Conservation (phyloP, 352 stramenopile genomes). For the Phytopythium ostracodes region DNA sequence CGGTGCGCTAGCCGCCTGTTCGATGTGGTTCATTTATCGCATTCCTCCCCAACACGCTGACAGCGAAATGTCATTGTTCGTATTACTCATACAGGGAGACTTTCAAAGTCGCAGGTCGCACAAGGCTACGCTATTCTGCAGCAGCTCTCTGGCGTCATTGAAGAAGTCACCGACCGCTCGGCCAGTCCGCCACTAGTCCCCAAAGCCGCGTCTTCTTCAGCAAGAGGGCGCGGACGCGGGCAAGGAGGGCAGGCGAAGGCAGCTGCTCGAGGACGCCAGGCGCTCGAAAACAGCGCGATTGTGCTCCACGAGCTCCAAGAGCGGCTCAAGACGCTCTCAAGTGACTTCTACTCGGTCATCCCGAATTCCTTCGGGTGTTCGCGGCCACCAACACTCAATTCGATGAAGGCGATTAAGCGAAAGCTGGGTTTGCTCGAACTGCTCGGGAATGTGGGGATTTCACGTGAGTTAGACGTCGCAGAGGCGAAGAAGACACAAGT, state of each 20-base stretch:
- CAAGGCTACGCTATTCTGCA: conserved; percentile 56
- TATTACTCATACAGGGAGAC: conserved; percentile 14
- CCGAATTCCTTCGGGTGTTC: conserved; percentile 62
- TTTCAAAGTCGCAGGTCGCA: conserved; percentile 60
- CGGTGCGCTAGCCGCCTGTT: neutral
- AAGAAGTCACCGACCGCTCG: conserved; percentile 31
- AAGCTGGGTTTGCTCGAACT: conserved; percentile 64
- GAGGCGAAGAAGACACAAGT: conserved; percentile 21
- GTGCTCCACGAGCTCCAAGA: conserved; percentile 19
- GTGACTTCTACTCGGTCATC: conserved; percentile 69
- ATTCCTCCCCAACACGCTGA: neutral
- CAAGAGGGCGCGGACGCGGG: neutral
- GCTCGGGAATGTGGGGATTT: conserved; percentile 54
- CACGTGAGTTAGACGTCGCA: conserved; percentile 40
- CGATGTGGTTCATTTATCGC: too few relatives aligned
- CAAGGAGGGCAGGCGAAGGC: conserved; percentile 20
- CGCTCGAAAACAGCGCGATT: conserved; percentile 9
- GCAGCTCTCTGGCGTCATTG: conserved; percentile 32
- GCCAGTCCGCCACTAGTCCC: conserved; percentile 10
- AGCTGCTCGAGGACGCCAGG: conserved; percentile 8
- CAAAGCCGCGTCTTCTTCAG: conserved; percentile 13
- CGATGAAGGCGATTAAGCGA: conserved; percentile 48
- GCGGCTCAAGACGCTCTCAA: conserved; percentile 49
- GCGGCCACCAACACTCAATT: conserved; percentile 44
- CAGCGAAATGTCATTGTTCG: neutral